Conservation (phyloP, 202 grass and related monocot species). For the Eragrostis tef region DNA sequence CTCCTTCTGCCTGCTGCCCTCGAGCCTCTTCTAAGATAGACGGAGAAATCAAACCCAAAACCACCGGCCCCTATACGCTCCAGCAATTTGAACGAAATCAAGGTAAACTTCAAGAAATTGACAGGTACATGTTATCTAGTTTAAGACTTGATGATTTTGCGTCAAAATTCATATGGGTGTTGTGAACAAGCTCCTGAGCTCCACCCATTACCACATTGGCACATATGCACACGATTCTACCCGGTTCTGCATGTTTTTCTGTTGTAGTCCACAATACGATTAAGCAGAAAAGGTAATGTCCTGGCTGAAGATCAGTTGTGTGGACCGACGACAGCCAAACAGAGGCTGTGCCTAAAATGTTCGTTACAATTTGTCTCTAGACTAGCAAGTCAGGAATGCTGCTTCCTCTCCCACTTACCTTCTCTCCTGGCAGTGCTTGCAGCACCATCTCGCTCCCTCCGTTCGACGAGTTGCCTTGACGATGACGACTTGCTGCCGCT, state of each 20-base stretch:
- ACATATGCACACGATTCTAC: not conserved
- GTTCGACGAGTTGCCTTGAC: constrained; percentile 64
- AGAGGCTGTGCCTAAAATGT: not conserved
- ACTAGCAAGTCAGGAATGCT: constrained; percentile 37
- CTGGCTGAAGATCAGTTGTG: not conserved
- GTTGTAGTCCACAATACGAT: not conserved
- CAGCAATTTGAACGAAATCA: too few species aligned
- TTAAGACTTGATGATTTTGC: too few species aligned
- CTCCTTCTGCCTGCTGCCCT: too few species aligned
- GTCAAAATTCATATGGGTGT: too few species aligned
- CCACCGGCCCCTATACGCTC: too few species aligned
- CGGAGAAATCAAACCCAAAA: too few species aligned
- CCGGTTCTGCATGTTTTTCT: not conserved
- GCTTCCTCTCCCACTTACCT: constrained; percentile 98
- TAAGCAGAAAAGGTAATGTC: not conserved
- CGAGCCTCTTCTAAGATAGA: too few species aligned
- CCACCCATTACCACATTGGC: not conserved
- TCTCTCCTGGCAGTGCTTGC: constrained; percentile 48
- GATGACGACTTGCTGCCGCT: constrained; percentile 45
- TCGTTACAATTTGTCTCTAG: not conserved
- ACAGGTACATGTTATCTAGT: too few species aligned
- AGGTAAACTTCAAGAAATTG: too few species aligned
- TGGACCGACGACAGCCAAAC: not conserved
- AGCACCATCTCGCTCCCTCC: constrained; percentile 68
- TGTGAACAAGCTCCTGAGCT: too few species aligned